These are phyloP conservation scores for Auxenochlorella pyrenoidosa DNA, from an alignment of 139 green algal species.

Conservation along the genomic window DNA sequence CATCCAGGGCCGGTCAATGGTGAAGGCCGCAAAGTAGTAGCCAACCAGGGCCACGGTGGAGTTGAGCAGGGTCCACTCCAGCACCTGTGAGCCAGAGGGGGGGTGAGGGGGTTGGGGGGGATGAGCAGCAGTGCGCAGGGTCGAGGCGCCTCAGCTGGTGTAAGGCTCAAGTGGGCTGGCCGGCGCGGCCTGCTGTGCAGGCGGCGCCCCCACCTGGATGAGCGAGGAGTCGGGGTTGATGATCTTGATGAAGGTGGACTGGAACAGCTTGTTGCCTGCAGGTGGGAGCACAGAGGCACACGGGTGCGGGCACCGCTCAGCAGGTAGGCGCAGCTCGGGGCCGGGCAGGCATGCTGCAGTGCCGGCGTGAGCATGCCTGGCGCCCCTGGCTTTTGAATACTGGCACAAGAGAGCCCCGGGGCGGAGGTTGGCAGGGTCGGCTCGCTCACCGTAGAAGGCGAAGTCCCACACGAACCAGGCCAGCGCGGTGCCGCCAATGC, in stretches of 20 bases:
- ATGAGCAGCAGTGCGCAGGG: no score
- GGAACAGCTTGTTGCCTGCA: constrained; percentile 80
- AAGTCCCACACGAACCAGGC: constrained; percentile 68
- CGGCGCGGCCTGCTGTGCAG: background rate
- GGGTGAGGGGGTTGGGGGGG: background rate
- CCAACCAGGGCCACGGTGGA: constrained; percentile 68
- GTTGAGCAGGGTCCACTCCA: constrained; percentile 85
- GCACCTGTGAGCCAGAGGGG: constrained; percentile 14
- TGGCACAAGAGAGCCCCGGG: no score
- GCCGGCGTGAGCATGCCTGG: no score
- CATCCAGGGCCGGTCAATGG: constrained; percentile 72
- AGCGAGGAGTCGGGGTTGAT: constrained; percentile 49
- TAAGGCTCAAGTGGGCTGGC: background rate
- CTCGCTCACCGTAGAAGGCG: constrained; percentile 64
- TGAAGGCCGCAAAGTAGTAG: constrained; percentile 74
- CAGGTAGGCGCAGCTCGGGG: no score
- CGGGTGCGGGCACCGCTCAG: no score
- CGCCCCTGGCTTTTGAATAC: no score
- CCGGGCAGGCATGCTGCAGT: no score
- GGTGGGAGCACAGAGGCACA: background rate
- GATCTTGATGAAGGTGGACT: constrained; percentile 69
- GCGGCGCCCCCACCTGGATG: constrained; percentile 42
- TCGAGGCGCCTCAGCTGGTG: no score
- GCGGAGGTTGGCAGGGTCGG: background rate
- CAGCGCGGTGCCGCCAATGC: constrained; percentile 36